Evolutionary conservation across 805 yeast species (phyloP), one percentile per base, ranked within the genome.

Genomic region (Candida michaelii): DNA sequence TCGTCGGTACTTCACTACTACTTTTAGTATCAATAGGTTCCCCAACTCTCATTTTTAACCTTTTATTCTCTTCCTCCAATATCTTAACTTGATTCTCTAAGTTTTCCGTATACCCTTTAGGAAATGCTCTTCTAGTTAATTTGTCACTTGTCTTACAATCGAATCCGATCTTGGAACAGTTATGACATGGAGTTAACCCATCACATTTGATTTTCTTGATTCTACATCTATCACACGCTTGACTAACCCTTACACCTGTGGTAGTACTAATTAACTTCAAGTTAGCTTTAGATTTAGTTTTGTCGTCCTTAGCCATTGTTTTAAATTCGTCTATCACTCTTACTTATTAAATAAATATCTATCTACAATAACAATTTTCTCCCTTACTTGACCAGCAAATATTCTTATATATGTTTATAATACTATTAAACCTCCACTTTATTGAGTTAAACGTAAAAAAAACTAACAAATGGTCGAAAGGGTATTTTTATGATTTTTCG

Each of bases 211-310:
- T 83, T 62, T 85, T 85, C 51, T 86, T 82, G 49, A 83, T 78
- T 34, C 91, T 69, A 53, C 93, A 85, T 25, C 93, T 66, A 59
- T 85, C 93, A 63, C 95, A 85, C 2, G 93, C 93, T 59, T 85
- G 93, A 1, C 85, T 76, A 2, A 83, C 82, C 47, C 91, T 47
- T n/a, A 62, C 54, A 0, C 74, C 73, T 5, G 61, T 46, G 3
- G 63, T 62, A 13, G 74, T 67, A 36, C 54, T 60, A 7, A 70
- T 70, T 37, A 69, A 53, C 45, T 68, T 68, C 44, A 62, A 56
- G 48, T 65, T 66, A 13, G 65, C 49, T 13, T 46, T 36, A 5
- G 42, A 21, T 30, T 46, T 49, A 24, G 21, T 32, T 30, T 46
- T 41, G 15, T 30, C 40, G 10, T 34, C 37, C 15, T 34, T 21